Conservation (phyloP, 768 basidiomycete species). For the Tylopilus sp. region DNA sequence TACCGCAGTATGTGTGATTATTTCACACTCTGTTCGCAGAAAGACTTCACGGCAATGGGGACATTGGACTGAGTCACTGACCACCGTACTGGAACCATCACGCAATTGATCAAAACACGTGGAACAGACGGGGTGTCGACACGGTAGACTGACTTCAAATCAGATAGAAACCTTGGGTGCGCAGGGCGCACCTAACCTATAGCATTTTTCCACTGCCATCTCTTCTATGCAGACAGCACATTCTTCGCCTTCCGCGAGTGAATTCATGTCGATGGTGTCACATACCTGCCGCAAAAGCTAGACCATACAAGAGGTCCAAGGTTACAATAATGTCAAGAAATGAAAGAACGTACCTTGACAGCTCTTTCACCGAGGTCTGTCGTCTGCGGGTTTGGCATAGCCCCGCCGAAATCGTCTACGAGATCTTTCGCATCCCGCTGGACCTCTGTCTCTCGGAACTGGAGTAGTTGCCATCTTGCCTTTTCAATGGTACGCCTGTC, state of each 20-base stretch:
- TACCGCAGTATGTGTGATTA: conserved; percentile 11
- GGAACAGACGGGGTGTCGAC: conserved; percentile 16
- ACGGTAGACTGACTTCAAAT: conserved; percentile 6
- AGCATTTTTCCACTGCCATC: conserved; percentile 15
- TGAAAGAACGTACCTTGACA: conserved; percentile 2
- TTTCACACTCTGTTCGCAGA: conserved; percentile 13
- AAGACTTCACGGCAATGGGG: conserved; percentile 18
- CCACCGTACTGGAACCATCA: background rate
- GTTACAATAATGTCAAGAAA: background rate
- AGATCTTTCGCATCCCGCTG: conserved; percentile 15
- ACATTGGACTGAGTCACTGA: conserved; percentile 8
- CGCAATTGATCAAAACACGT: conserved; percentile 12
- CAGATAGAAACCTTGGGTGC: background rate
- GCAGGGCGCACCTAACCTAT: conserved; percentile 13
- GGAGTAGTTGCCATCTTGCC: conserved; percentile 3
- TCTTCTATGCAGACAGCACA: conserved; percentile 19
- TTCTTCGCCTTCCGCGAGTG: conserved; percentile 20
- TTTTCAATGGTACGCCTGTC: conserved; percentile 16
- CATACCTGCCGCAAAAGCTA: conserved; percentile 16
- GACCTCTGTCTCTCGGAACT: conserved; percentile 18
- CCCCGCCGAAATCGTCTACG: background rate
- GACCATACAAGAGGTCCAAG: background rate
- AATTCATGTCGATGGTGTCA: conserved; percentile 20
- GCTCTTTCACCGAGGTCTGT: conserved; percentile 10
- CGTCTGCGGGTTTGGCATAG: background rate